Evolutionary conservation across 2,329 filamentous ascomycete genomes (phyloP).

Genomic region (Penicillium sp.): DNA sequence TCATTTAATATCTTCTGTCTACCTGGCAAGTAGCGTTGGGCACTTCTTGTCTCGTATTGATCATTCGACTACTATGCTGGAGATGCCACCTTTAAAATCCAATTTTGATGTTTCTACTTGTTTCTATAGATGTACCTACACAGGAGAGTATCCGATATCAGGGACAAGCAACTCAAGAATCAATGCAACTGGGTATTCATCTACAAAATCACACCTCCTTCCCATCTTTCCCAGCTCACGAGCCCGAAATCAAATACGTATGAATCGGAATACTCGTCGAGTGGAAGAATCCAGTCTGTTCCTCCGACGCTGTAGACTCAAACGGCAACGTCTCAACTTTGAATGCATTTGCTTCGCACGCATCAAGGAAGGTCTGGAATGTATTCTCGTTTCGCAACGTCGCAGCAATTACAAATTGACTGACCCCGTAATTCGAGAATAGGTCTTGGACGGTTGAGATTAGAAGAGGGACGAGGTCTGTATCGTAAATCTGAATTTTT

Average conservation of each 20-base stretch:
- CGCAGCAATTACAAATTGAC: slow-evolving; percentile 58
- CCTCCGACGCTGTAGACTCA: slow-evolving; percentile 40
- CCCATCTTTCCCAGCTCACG: not conserved
- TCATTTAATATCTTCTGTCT: no score
- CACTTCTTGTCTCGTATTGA: no score
- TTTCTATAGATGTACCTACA: no score
- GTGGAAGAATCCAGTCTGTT: slow-evolving; percentile 51
- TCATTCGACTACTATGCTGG: no score
- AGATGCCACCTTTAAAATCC: no score
- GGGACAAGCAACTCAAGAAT: not conserved
- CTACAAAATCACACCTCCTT: not conserved
- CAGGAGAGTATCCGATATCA: no score
- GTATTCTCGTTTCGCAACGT: slow-evolving; percentile 63
- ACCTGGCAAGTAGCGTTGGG: no score
- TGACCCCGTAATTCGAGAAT: slow-evolving; percentile 52
- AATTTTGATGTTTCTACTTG: no score
- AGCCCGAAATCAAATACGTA: slow-evolving; percentile 34
- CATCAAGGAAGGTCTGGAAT: slow-evolving; percentile 57
- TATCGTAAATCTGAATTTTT: slow-evolving; percentile 58
- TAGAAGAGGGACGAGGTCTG: slow-evolving; percentile 55
- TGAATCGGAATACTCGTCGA: slow-evolving; percentile 38
- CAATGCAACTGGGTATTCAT: not conserved
- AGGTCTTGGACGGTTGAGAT: slow-evolving; percentile 56
- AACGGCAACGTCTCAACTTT: slow-evolving; percentile 41
- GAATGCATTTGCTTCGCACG: slow-evolving; percentile 55